phyloP scores from a whole-genome alignment of 768 basidiomycete genomes.

The Amanita phalloides region DNA sequence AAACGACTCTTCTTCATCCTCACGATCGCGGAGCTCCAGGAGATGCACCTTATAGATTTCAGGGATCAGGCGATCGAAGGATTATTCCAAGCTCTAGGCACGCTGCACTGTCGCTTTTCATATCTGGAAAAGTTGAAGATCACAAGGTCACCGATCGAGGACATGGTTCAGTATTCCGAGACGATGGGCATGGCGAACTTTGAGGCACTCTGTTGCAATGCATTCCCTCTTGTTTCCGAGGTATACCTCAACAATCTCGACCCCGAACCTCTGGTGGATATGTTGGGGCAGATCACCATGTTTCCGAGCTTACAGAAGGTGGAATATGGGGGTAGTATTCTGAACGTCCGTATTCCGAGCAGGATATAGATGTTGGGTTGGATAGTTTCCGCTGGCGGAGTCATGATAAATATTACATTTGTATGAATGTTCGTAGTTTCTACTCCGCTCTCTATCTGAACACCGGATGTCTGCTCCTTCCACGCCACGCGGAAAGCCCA shows the following conservation, averaged over 20 bases:
- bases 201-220: background rate
- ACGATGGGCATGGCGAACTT: conserved; percentile 3
- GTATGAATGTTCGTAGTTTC: too few species aligned
- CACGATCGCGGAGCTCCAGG: background rate
- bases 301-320: conserved; percentile 2
- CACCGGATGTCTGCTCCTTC: conserved; percentile 26
- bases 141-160: background rate
- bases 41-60: background rate
- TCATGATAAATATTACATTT: background rate
- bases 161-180: background rate
- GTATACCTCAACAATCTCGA: background rate
- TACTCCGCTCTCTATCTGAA: background rate
- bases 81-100: conserved; percentile 1
- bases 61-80: conserved; percentile 1
- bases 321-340: background rate
- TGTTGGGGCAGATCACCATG: background rate
- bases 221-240: background rate
- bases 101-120: background rate
- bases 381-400: background rate
- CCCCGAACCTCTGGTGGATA: background rate
- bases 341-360: background rate
- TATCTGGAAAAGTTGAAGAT: background rate
- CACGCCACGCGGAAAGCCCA: conserved; percentile 28
- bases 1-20: conserved; percentile 2
- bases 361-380: background rate